Conservation (phyloP, 176 grass and related monocot genomes). For the Secale cereale region DNA sequence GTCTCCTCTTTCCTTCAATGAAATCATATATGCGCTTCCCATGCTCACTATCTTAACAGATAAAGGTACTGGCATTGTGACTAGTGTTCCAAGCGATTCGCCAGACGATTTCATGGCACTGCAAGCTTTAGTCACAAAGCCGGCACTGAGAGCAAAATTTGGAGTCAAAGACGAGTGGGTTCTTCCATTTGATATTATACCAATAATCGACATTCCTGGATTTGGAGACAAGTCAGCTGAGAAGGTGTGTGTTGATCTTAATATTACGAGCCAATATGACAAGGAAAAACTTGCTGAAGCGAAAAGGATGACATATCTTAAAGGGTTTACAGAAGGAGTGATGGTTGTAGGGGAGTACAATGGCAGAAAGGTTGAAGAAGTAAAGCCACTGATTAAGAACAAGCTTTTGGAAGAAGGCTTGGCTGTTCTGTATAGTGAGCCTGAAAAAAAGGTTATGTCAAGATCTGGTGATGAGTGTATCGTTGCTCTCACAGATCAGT, state of each 20-base stretch:
- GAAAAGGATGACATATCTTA: constrained; percentile 67
- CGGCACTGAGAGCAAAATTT: constrained; percentile 53
- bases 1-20: constrained; percentile 67
- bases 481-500: constrained; percentile 75
- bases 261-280: constrained; percentile 70
- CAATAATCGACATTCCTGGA: constrained; percentile 72
- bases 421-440: constrained; percentile 66
- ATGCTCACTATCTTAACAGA: constrained; percentile 68
- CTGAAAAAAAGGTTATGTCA: constrained; percentile 73
- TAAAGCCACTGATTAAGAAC: constrained; percentile 62
- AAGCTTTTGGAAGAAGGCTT: constrained; percentile 59
- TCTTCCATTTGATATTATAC: constrained; percentile 48
- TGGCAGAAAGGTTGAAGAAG: constrained; percentile 67
- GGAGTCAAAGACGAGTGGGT: constrained; percentile 79
- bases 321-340: constrained; percentile 73
- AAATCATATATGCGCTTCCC: constrained; percentile 64
- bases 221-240: constrained; percentile 75
- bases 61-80: constrained; percentile 64
- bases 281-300: constrained; percentile 77
- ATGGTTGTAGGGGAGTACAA: constrained; percentile 74
- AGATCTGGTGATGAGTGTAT: constrained; percentile 83
- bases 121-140: constrained; percentile 55
- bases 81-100: constrained; percentile 74
- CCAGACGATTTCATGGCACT: constrained; percentile 74
- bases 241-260: constrained; percentile 59